Conservation (phyloP, 169 alveolate genomes). For the Plasmodium billcollinsi region DNA sequence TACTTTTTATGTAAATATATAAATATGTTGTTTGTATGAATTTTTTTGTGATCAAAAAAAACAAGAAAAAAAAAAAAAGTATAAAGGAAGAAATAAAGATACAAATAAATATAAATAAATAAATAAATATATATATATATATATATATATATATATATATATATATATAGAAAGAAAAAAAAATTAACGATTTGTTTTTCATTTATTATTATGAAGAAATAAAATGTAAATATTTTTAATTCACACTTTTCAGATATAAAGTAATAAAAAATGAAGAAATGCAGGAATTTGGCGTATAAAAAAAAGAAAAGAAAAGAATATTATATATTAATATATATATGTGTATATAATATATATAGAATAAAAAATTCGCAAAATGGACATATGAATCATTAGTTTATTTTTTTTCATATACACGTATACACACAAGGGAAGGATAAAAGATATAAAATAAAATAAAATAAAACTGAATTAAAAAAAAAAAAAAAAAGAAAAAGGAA, state of each 20-base stretch:
- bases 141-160: no score
- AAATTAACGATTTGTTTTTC: not conserved
- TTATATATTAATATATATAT: no score
- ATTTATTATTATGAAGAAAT: not conserved
- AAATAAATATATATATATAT: not conserved
- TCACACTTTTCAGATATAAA: not conserved
- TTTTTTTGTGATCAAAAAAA: not conserved
- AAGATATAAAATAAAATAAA: no score
- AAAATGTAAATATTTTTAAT: no score
- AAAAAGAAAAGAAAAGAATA: no score
- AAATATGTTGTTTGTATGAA: not conserved
- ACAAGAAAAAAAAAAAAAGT: not conserved
- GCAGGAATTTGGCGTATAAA: constrained; percentile 12
- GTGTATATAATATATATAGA: no score
- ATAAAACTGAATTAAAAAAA: no score
- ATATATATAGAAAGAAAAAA: not conserved
- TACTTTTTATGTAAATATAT: constrained; percentile 4
- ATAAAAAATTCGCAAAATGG: no score
- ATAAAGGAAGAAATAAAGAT: not conserved
- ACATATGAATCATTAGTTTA: no score
- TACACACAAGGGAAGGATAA: no score
- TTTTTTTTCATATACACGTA: no score
- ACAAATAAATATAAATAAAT: not conserved
- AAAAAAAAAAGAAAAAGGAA: no score
- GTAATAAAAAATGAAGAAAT: constrained; percentile 16